Evolutionary conservation across 2,329 filamentous ascomycete genomes (phyloP).

Genomic region (Fusarium nelsonii): DNA sequence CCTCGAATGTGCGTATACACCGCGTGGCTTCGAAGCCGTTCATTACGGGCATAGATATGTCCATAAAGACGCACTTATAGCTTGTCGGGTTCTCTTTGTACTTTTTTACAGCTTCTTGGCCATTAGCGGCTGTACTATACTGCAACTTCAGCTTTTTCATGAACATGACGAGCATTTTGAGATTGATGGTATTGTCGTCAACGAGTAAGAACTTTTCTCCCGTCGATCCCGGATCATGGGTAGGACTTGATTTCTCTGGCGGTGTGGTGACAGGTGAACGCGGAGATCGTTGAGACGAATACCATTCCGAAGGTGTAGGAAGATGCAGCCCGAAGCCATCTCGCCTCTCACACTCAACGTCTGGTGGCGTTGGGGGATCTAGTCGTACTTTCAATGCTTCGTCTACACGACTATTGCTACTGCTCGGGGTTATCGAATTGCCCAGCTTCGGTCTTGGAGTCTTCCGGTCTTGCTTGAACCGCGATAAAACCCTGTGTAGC

Average conservation of each 20-base stretch:
- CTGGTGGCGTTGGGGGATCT: neutral
- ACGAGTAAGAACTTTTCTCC: neutral
- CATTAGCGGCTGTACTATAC: neutral
- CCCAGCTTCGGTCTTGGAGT: neutral
- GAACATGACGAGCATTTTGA: conserved; percentile 10
- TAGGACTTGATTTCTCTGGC: neutral
- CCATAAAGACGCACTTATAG: conserved; percentile 6
- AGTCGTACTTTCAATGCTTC: neutral
- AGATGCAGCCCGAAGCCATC: neutral
- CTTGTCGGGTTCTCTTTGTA: neutral
- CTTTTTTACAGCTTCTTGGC: neutral
- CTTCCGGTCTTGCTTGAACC: neutral
- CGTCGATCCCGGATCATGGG: accelerated
- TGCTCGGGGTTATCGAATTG: neutral
- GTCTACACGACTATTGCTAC: neutral
- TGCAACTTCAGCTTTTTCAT: conserved; percentile 4
- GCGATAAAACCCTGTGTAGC: neutral
- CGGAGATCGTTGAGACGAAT: neutral
- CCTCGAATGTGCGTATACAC: neutral
- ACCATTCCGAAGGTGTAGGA: neutral
- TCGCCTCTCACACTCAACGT: neutral
- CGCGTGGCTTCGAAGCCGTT: conserved; percentile 14
- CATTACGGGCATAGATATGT: conserved; percentile 8
- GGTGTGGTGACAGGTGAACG: neutral
- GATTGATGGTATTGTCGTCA: conserved; percentile 6